phyloP scores from a whole-genome alignment of 202 grass and related monocot genomes.

The Cymbopogon flexuosus region DNA sequence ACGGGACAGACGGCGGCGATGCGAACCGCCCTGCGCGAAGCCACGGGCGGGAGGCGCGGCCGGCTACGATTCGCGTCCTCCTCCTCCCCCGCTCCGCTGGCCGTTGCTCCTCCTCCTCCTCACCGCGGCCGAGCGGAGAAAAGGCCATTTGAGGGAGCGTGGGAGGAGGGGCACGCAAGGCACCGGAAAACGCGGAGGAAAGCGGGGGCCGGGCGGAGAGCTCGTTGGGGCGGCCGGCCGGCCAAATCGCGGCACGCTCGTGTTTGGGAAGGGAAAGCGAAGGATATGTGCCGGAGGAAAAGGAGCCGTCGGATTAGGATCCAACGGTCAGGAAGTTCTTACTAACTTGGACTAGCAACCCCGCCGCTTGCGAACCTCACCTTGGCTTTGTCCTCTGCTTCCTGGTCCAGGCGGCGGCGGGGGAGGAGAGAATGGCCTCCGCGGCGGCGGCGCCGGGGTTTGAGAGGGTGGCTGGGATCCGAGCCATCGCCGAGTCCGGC shows the following conservation, averaged over 20 bases:
- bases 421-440: slow-evolving; percentile 16
- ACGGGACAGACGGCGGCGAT: background rate
- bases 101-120: background rate
- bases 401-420: background rate
- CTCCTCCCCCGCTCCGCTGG: background rate
- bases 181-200: background rate
- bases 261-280: too few species aligned
- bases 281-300: background rate
- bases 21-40: background rate
- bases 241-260: background rate
- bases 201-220: background rate
- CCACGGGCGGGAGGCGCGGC: background rate
- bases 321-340: background rate
- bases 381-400: background rate
- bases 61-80: background rate
- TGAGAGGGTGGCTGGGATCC: slow-evolving; percentile 62
- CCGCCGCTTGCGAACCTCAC: too few species aligned
- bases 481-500: slow-evolving; percentile 60
- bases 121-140: background rate
- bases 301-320: background rate
- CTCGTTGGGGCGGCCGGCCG: background rate
- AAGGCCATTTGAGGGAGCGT: background rate
- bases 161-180: background rate
- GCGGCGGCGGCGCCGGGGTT: slow-evolving; percentile 35
- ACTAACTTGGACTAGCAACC: background rate